Evolutionary conservation across 106 monocot species (phyloP).

Genomic region (Alisma plantagoaquatica): DNA sequence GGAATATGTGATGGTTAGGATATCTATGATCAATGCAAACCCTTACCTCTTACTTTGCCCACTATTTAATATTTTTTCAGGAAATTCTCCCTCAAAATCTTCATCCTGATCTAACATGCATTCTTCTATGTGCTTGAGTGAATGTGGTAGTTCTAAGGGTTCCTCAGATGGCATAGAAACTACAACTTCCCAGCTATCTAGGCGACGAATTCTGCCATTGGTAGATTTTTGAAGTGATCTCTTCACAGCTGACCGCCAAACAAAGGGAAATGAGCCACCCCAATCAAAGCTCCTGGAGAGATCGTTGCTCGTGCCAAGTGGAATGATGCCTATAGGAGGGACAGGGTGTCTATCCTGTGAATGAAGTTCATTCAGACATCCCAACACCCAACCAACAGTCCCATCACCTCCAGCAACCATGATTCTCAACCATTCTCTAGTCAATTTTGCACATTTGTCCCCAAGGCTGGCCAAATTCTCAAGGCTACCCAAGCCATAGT

Average conservation of each 20-base stretch:
- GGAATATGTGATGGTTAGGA: too few relatives aligned
- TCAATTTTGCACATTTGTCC: slow-evolving; percentile 40
- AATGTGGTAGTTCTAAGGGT: slow-evolving; percentile 11
- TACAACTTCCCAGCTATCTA: slow-evolving; percentile 48
- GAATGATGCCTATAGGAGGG: slow-evolving; percentile 59
- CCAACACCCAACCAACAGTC: slow-evolving; percentile 73
- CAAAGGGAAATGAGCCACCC: slow-evolving; percentile 90
- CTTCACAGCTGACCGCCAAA: slow-evolving; percentile 71
- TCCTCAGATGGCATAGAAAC: slow-evolving; percentile 15
- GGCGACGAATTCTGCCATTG: slow-evolving; percentile 41
- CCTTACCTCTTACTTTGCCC: too few relatives aligned
- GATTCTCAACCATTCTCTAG: slow-evolving; percentile 54
- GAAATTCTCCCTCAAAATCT: too few relatives aligned
- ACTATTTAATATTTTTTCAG: too few relatives aligned
- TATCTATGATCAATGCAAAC: too few relatives aligned
- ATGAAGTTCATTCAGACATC: slow-evolving; percentile 48
- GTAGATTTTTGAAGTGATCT: slow-evolving; percentile 37
- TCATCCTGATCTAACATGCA: too few relatives aligned
- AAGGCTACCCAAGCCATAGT: slow-evolving; percentile 51
- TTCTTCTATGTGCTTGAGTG: slow-evolving; percentile 11
- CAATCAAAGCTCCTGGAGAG: slow-evolving; percentile 75
- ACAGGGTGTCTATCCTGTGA: slow-evolving; percentile 46
- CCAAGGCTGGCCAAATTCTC: slow-evolving; percentile 55
- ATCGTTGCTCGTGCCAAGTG: slow-evolving; percentile 84
- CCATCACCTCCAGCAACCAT: slow-evolving; percentile 92